A percentile compares a stretch with the other conserved stretches of the same genome.
Conservation (phyloP, 2,329 filamentous ascomycete species). For the Stylonectria norvegica region DNA sequence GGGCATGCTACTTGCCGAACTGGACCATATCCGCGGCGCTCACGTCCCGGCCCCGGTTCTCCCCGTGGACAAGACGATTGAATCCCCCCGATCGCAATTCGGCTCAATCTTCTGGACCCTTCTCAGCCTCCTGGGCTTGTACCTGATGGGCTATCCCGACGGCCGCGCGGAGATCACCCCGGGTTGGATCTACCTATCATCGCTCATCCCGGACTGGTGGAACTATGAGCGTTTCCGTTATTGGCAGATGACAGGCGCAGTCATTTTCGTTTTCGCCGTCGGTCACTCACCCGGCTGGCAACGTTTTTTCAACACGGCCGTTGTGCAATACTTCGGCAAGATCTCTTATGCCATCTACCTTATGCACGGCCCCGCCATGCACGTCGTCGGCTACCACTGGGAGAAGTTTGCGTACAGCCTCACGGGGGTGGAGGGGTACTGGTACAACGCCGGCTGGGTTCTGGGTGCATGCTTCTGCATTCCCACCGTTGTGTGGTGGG, state of each 20-base stretch:
- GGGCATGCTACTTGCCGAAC: conserved; percentile 54
- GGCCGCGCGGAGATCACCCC: conserved; percentile 45
- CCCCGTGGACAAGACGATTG: conserved; percentile 20
- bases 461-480: conserved; percentile 47
- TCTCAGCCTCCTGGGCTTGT: conserved; percentile 49
- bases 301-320: conserved; percentile 45
- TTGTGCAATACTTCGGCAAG: conserved; percentile 57
- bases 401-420: conserved; percentile 46
- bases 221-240: conserved; percentile 49
- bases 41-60: conserved; percentile 34
- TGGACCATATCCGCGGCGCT: conserved; percentile 48
- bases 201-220: conserved; percentile 49
- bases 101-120: conserved; percentile 35
- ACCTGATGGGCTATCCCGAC: conserved; percentile 44
- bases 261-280: conserved; percentile 50
- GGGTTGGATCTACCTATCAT: conserved; percentile 49
- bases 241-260: conserved; percentile 53
- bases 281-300: conserved; percentile 46
- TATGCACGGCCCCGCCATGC: conserved; percentile 56
- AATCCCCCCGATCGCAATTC: conserved; percentile 3
- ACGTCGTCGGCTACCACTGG: conserved; percentile 50
- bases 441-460: conserved; percentile 45
- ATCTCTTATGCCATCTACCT: conserved; percentile 61
- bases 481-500: conserved; percentile 50
- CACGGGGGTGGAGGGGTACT: conserved; percentile 44